phyloP scores from a whole-genome alignment of 148 eudicot species.

The Salicornia ramosissima region DNA sequence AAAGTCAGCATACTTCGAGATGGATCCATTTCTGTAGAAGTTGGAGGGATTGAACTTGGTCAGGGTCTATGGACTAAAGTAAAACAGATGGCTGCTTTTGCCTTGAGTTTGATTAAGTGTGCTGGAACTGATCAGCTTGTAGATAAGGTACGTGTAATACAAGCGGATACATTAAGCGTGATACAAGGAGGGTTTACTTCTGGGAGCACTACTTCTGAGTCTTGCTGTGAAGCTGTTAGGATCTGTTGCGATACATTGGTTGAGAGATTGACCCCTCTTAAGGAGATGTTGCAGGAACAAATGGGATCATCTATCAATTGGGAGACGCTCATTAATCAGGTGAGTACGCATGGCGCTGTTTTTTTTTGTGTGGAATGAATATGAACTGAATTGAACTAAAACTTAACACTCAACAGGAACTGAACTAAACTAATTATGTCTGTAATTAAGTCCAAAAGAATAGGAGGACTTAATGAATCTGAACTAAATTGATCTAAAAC shows the following conservation, averaged over 20 bases:
- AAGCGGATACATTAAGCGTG: constrained; percentile 75
- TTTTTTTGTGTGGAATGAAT: too few species aligned
- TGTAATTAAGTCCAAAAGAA: too few species aligned
- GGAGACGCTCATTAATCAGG: constrained; percentile 59
- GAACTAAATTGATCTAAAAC: too few species aligned
- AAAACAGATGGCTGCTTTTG: constrained; percentile 75
- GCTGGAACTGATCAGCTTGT: constrained; percentile 52
- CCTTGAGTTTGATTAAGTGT: constrained; percentile 51
- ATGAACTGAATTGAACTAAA: too few species aligned
- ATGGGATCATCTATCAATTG: constrained; percentile 51
- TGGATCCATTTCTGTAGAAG: constrained; percentile 86
- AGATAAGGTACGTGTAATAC: constrained; percentile 71
- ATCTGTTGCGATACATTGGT: constrained; percentile 73
- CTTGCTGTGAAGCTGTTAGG: constrained; percentile 87
- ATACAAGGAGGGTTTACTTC: constrained; percentile 87
- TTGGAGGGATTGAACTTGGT: constrained; percentile 90
- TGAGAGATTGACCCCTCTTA: constrained; percentile 56
- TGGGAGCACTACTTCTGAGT: constrained; percentile 87
- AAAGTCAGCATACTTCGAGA: constrained; percentile 80
- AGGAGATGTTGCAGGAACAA: constrained; percentile 46
- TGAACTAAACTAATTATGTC: too few species aligned
- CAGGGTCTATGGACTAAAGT: constrained; percentile 97
- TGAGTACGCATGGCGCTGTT: constrained; percentile 19
- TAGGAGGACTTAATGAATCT: too few species aligned
- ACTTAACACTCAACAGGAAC: too few species aligned